Percentiles rank a stretch among this genome's conserved stretches.
These are phyloP conservation scores for Ziziphus jujuba DNA, from an alignment of 306 rosid genomes.

Conservation along the genomic window DNA sequence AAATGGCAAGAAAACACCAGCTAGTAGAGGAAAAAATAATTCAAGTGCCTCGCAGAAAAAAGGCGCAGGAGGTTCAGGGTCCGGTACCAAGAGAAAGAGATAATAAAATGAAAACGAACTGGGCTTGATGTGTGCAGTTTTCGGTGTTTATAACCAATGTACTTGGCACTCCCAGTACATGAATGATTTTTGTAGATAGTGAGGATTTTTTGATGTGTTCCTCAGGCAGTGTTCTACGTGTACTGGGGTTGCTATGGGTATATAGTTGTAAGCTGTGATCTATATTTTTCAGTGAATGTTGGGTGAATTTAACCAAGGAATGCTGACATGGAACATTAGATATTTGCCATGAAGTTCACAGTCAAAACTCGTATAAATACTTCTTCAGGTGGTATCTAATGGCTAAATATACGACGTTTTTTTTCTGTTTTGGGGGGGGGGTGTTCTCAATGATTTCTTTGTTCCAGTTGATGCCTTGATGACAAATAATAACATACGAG, in stretches of 20 bases:
- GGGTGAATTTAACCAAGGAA: background rate
- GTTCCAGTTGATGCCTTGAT: too few species aligned
- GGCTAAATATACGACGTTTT: too few species aligned
- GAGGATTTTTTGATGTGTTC: background rate
- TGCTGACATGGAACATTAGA: background rate
- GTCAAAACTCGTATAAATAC: too few species aligned
- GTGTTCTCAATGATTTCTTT: too few species aligned
- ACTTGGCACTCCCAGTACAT: constrained; percentile 5
- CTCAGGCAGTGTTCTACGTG: background rate
- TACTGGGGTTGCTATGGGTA: background rate
- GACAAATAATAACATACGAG: too few species aligned
- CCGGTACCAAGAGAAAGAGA: constrained; percentile 79
- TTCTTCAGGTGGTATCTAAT: too few species aligned
- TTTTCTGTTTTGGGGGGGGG: too few species aligned
- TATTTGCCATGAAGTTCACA: too few species aligned
- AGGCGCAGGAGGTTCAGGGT: constrained; percentile 56
- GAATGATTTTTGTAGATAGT: constrained; percentile 13
- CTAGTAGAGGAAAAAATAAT: constrained; percentile 69
- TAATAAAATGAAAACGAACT: constrained; percentile 33
- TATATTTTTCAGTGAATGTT: background rate
- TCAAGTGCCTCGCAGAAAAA: constrained; percentile 53
- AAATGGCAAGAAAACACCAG: constrained; percentile 56
- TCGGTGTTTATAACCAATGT: constrained; percentile 6
- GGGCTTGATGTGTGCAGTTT: background rate
- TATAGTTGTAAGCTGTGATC: background rate